Percentiles rank a stretch among this genome's conserved stretches.
These are phyloP conservation scores for Haberlea rhodopensis DNA, from an alignment of 257 asterid species.

Conservation along the genomic window DNA sequence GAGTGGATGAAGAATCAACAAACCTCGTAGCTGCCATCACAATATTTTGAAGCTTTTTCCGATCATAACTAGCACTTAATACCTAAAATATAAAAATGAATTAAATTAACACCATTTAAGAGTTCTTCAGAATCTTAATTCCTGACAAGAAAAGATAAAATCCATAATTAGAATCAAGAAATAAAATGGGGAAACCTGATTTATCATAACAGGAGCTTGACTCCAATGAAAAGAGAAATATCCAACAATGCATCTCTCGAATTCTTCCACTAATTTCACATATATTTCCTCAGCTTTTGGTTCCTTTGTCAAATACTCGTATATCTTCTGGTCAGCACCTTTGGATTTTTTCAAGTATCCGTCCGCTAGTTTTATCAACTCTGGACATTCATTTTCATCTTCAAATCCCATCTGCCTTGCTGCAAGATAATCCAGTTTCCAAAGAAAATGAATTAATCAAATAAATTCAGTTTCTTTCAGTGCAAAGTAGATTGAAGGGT, in stretches of 20 bases:
- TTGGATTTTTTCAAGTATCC: conserved; percentile 66
- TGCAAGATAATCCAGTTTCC: too few relatives aligned
- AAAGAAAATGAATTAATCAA: background rate
- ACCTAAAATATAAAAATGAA: conserved; percentile 38
- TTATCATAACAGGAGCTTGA: conserved; percentile 56
- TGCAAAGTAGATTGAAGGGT: background rate
- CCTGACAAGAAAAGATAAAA: too few relatives aligned
- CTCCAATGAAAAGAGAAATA: conserved; percentile 88
- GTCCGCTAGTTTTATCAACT: conserved; percentile 46
- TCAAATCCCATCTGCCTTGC: conserved; percentile 82
- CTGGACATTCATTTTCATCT: conserved; percentile 66
- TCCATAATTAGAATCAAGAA: background rate
- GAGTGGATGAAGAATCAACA: background rate
- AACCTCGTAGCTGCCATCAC: conserved; percentile 95
- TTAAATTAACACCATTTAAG: background rate
- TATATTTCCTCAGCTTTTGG: conserved; percentile 48
- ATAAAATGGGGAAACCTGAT: conserved; percentile 53
- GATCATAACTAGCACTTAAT: conserved; percentile 65
- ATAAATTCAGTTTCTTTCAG: too few relatives aligned
- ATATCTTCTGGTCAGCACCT: conserved; percentile 60
- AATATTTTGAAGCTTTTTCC: conserved; percentile 62
- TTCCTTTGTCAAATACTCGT: conserved; percentile 54
- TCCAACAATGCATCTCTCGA: conserved; percentile 81
- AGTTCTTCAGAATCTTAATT: background rate
- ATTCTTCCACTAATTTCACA: conserved; percentile 70